Conservation (phyloP, 2,329 filamentous ascomycete genomes). For the Fusarium circinatum region DNA sequence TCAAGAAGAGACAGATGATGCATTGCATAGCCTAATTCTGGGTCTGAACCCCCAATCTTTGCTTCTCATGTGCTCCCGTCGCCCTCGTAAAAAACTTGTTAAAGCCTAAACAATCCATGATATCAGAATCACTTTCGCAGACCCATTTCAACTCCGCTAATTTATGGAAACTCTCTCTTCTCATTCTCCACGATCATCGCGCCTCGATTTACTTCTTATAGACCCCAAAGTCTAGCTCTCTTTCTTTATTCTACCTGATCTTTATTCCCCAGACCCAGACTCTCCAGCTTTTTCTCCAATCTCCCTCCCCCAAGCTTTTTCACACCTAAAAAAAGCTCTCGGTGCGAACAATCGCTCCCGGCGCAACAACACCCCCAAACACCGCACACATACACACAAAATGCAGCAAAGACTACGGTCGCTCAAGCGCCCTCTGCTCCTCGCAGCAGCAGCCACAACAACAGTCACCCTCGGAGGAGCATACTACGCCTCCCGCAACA, state of each 20-base stretch:
- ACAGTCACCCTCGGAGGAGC: conserved; percentile 46
- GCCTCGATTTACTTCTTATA: conserved; percentile 16
- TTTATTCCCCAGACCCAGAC: conserved; percentile 7
- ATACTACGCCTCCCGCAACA: conserved; percentile 45
- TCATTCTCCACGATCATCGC: conserved; percentile 19
- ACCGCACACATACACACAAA: conserved; percentile 1
- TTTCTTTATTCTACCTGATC: not conserved
- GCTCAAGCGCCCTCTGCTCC: conserved; percentile 49
- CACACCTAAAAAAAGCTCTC: not conserved
- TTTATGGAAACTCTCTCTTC: conserved; percentile 23
- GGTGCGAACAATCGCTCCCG: not conserved
- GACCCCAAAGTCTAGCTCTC: conserved; percentile 7
- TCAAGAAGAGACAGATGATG: conserved; percentile 3
- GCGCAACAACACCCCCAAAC: conserved; percentile 8
- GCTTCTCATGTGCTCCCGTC: not conserved
- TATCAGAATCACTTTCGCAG: conserved; percentile 15
- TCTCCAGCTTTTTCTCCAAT: conserved; percentile 23
- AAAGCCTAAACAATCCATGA: conserved; percentile 12
- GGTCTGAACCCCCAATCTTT: conserved; percentile 17
- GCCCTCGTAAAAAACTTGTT: conserved; percentile 13
- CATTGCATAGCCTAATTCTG: conserved; percentile 22
- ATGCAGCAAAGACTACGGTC: conserved; percentile 52
- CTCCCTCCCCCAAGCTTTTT: not conserved
- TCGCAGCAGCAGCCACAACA: conserved; percentile 46
- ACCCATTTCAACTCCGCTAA: conserved; percentile 27